Evolutionary conservation across 176 grass and related monocot species (phyloP).

Genomic region (Aegilops sharonensis): DNA sequence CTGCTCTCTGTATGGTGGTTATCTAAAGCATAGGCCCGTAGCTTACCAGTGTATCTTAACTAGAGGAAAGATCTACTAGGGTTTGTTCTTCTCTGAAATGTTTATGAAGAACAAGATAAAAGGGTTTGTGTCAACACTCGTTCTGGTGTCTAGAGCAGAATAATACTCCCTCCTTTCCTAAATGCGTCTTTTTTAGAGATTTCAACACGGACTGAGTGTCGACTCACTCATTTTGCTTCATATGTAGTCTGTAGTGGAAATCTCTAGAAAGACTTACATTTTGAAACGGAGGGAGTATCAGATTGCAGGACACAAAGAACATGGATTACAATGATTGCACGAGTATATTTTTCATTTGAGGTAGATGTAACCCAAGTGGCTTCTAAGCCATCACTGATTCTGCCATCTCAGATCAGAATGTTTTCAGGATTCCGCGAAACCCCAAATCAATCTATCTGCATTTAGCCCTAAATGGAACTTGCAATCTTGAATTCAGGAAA

Average conservation of each 20-base stretch:
- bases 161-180: background rate
- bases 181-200: too few relatives aligned
- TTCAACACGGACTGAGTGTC: too few relatives aligned
- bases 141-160: background rate
- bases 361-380: too few relatives aligned
- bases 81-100: constrained; percentile 34
- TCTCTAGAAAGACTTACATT: too few relatives aligned
- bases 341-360: background rate
- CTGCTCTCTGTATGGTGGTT: constrained; percentile 34
- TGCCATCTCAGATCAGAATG: background rate
- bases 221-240: too few relatives aligned
- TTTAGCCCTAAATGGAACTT: background rate
- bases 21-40: constrained; percentile 19
- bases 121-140: background rate
- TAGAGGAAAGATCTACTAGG: constrained; percentile 17
- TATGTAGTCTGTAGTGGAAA: too few relatives aligned
- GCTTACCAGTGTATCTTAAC: constrained; percentile 34
- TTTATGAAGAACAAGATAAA: background rate
- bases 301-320: background rate
- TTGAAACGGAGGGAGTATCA: too few relatives aligned
- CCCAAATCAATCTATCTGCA: background rate
- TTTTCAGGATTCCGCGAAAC: background rate
- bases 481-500: background rate
- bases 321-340: background rate
- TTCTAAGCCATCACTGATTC: too few relatives aligned